Evolutionary conservation across 2,329 filamentous ascomycete genomes (phyloP).

Genomic region (Aspergillus aculeatus): DNA sequence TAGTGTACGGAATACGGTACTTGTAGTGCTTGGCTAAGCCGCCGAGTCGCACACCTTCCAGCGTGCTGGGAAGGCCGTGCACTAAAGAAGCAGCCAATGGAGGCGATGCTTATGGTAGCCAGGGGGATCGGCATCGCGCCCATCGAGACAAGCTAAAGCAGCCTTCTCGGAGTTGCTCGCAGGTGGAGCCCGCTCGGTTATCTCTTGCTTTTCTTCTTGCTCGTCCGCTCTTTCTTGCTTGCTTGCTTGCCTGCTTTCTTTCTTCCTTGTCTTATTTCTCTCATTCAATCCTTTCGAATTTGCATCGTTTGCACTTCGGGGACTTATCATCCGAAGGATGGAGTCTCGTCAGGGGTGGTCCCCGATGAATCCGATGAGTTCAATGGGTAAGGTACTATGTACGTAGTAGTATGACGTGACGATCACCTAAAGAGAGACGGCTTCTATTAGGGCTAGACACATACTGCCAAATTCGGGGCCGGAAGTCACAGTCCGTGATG

Average conservation of each 20-base stretch:
- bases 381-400: neutral
- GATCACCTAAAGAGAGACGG: neutral
- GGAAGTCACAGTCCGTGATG: neutral
- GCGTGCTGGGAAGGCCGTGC: conserved; percentile 1
- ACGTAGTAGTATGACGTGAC: neutral
- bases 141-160: conserved; percentile 3
- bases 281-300: neutral
- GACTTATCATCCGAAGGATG: neutral
- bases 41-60: conserved; percentile 8
- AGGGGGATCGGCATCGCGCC: conserved; percentile 6
- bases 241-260: neutral
- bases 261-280: neutral
- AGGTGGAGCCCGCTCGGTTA: neutral
- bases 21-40: conserved; percentile 3
- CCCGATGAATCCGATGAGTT: neutral
- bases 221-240: neutral
- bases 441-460: neutral
- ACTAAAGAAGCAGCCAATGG: neutral
- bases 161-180: neutral
- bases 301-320: neutral
- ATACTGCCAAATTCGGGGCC: neutral
- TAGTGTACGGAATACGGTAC: neutral
- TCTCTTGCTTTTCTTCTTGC: neutral
- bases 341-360: neutral
- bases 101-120: conserved; percentile 1